Conservation (phyloP, 371 early-diverging fungal genomes). For the Mucor sp. region DNA sequence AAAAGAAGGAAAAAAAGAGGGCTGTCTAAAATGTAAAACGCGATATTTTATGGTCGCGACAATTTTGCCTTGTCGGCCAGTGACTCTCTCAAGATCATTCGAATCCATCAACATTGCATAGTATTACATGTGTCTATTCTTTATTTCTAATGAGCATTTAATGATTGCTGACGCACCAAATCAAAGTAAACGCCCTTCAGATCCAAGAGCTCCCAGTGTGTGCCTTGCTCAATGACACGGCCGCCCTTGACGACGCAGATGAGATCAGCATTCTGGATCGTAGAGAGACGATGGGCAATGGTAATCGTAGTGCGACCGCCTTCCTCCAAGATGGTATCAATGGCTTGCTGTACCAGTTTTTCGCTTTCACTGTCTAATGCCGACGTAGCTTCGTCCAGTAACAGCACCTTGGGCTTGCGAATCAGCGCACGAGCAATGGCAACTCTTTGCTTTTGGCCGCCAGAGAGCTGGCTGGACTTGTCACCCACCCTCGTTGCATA, state of each 20-base stretch:
- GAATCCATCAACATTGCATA: not conserved
- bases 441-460: constrained; percentile 78
- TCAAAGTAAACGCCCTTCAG: constrained; percentile 40
- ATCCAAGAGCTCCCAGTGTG: constrained; percentile 71
- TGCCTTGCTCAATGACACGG: constrained; percentile 79
- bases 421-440: constrained; percentile 74
- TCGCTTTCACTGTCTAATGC: constrained; percentile 91
- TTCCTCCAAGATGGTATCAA: constrained; percentile 72
- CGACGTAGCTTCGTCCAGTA: constrained; percentile 97
- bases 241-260: constrained; percentile 81
- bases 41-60: not conserved
- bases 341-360: constrained; percentile 82
- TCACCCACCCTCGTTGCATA: constrained; percentile 84
- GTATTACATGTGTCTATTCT: too few species aligned
- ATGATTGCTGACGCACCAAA: constrained; percentile 45
- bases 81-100: not conserved
- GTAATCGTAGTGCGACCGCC: constrained; percentile 66
- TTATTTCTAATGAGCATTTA: constrained; percentile 30
- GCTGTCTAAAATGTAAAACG: not conserved
- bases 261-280: constrained; percentile 75
- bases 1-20: not conserved
- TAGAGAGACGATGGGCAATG: constrained; percentile 76
- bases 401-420: constrained; percentile 81
- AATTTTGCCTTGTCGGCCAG: not conserved
- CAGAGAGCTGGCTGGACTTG: constrained; percentile 68